Conservation (phyloP, 2,329 filamentous ascomycete genomes). For the Calonectria hawksworthii region DNA sequence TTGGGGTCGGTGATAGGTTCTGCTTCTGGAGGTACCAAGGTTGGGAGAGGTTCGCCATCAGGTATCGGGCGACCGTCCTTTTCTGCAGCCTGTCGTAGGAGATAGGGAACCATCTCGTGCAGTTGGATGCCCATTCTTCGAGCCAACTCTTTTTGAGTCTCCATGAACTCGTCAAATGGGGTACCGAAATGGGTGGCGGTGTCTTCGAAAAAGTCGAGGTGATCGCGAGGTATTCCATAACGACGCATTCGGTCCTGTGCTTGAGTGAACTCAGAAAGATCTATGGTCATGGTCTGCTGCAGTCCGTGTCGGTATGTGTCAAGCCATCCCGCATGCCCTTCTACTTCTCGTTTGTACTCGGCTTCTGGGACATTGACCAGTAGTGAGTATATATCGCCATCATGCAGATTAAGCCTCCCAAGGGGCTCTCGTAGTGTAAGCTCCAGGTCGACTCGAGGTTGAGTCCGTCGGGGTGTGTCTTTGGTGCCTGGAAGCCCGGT, state of each 20-base stretch:
- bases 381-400: not conserved
- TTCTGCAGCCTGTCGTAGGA: not conserved
- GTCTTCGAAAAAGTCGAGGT: not conserved
- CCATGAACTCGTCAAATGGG: not conserved
- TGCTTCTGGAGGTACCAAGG: not conserved
- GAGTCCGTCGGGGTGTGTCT: not conserved
- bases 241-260: not conserved
- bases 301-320: not conserved
- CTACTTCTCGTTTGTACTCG: not conserved
- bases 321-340: not conserved
- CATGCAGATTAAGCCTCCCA: fast-evolving
- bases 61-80: not conserved
- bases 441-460: not conserved
- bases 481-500: not conserved
- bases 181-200: not conserved
- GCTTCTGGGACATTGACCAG: not conserved
- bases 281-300: not conserved
- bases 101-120: not conserved
- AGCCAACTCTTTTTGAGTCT: not conserved
- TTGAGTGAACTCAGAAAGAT: not conserved
- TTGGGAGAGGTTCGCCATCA: not conserved
- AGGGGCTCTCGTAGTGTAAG: not conserved
- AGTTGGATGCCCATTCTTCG: not conserved
- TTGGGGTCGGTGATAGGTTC: not conserved
- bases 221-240: not conserved